Evolutionary conservation across 306 rosid genomes (phyloP).

Genomic region (Trichosanthes cucumerina): DNA sequence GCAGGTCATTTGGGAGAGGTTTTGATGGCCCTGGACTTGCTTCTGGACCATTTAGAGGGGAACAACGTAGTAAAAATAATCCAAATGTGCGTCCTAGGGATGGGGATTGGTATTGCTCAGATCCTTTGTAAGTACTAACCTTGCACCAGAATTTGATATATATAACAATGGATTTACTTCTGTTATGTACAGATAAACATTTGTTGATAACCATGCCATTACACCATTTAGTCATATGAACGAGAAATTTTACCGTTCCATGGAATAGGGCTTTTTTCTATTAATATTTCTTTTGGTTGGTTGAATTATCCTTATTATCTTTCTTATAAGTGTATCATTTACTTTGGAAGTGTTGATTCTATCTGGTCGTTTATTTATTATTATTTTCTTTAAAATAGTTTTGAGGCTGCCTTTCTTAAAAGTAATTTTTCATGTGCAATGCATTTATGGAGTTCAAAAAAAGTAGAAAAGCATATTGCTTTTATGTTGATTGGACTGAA

Average conservation of each 20-base stretch:
- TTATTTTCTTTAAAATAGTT: not conserved
- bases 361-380: not conserved
- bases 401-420: not conserved
- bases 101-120: constrained; percentile 88
- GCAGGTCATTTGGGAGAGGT: constrained; percentile 69
- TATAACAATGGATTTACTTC: not conserved
- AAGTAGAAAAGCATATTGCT: not conserved
- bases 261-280: not conserved
- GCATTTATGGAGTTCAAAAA: not conserved
- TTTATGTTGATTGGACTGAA: not conserved
- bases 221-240: not conserved
- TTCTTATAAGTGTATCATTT: not conserved
- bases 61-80: constrained; percentile 64
- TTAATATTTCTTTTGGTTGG: not conserved
- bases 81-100: constrained; percentile 90
- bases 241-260: not conserved
- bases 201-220: not conserved
- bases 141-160: not conserved
- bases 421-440: not conserved
- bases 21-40: constrained; percentile 48
- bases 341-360: not conserved
- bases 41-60: constrained; percentile 62
- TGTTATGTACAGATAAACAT: not conserved
- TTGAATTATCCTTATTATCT: not conserved
- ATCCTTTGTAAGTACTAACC: constrained; percentile 48